Evolutionary conservation across 2,329 filamentous ascomycete species (phyloP), one percentile per base, ranked within the genome.

Genomic region (Cytospora leucostoma): DNA sequence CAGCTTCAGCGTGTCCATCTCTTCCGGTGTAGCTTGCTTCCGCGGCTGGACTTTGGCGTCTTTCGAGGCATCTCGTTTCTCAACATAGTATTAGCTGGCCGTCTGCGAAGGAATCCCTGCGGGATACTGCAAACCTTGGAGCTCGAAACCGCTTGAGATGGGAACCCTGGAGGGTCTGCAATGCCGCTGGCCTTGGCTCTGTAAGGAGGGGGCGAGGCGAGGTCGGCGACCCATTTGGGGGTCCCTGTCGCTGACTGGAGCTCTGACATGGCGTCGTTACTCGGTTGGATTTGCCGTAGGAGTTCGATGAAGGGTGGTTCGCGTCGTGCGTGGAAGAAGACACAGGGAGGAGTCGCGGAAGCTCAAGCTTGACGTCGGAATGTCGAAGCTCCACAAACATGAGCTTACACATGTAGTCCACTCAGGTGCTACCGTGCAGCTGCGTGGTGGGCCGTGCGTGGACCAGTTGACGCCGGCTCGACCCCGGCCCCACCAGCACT

Each of bases 1-100:
- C 71, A 99, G 81, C 82, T 98, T 98, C 67, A 99, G 82, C 27
- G 90, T 93, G 75, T 98, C 94, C 84, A 93, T 97, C 78, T 98
- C 93, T 71, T 90, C 90, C 68, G 88, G 77, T 1, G 90, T 89
- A 37, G 90, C 89, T 65, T 88, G 81, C 71, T 89, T 87, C 69
- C 89, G 87, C 63, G 75, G 82, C 68, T 80, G 78, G 52, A 70
- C 62, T 68, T 82, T 84, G 65, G 75, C 65, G 62, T 83, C 80
- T 66, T 83, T 84, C 37, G 75, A 66, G 34, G 68, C 72, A 66
- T 81, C 79, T 69, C 81, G 78, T 69, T 84, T 83, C 80, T 83
- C 63, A n/a, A n/a, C 11, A 32, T 1, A 2, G 32, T 33, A 32
- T 63, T 58, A 40, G 53, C 32, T 33, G 34, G 27, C 21, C 21